Base-by-base conservation (phyloP, 768 basidiomycete species). In the Hypsizygus marmoreus region DNA sequence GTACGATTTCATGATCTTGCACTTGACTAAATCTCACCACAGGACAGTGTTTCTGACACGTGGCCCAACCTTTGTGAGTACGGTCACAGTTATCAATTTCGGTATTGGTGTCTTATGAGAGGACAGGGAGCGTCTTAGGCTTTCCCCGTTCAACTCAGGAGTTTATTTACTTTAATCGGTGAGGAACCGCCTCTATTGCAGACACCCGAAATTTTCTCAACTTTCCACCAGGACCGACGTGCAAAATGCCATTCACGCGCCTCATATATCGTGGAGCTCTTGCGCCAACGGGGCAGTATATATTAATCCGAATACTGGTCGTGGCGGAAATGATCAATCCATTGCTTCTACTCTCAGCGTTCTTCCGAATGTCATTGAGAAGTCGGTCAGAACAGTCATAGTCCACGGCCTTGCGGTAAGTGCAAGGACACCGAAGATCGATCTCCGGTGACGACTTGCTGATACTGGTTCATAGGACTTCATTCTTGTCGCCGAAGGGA, bases 341-440 rank as follows among this genome's bases (percentile, higher is more conserved):
- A 73, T 81, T 14, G 76, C 83, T 0, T 77, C 84, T 2, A 77
- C 76, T 1, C 68, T 86, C 40, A 81, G 77, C 9, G 80, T 86
- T 2, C 69, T 87, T 1, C 82, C 84, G 1, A 83, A 73, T 49
- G 84, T 84, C 45, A 86, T 87, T 49, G 84, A 86, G 59, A 84
- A 84, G 65, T 85, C 72, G 36, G 71, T 76, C 37, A 69, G 84
- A 41, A 76, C 72, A 0, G 77, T 88, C 23, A 81, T 88, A 32
- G 80, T 81, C 4, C 84, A 88, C 44, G 85, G 84, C 2, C 71
- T 86, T 45, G 81, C 52, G 69, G 86, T 72, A 74, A 65, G 69
- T 52, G 70, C 32, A 71, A 24, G 69, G 71, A 24, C 73, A 73
- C 62, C 63, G 44, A 31, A 63, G 58, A 29, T 17, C 12, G n/a